phyloP scores from a whole-genome alignment of 495 filamentous ascomycete species.

The Schizothecium vesticola region DNA sequence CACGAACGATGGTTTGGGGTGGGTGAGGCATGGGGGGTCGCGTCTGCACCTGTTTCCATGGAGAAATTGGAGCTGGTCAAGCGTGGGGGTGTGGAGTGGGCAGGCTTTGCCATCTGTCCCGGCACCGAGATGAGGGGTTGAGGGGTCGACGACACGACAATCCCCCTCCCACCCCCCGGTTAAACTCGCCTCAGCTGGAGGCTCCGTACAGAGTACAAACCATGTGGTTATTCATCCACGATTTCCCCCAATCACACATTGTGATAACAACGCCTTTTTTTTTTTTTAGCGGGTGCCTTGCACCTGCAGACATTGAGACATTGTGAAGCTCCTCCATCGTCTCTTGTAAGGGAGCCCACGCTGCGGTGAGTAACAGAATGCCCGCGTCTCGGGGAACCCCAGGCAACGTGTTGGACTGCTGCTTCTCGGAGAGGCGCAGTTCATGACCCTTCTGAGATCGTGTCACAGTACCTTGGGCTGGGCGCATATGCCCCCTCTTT shows the following conservation, averaged over 20 bases:
- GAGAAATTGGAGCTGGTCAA: constrained; percentile 24
- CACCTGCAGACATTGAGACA: neutral
- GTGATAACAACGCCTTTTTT: neutral
- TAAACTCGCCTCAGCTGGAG: constrained; percentile 4
- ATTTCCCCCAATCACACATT: neutral
- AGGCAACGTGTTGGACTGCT: neutral
- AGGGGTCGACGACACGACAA: neutral
- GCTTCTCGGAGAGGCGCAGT: neutral
- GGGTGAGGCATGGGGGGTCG: constrained; percentile 5
- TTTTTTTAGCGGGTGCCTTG: neutral
- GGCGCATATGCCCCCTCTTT: constrained; percentile 1
- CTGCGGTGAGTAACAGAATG: constrained; percentile 1
- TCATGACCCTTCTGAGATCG: neutral
- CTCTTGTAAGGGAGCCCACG: constrained; percentile 3
- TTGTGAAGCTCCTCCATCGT: neutral
- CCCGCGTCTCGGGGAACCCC: neutral
- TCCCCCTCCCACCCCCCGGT: neutral
- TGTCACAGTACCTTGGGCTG: neutral
- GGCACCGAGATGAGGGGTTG: constrained; percentile 10
- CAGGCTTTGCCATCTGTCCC: constrained; percentile 2
- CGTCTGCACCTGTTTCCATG: constrained; percentile 11
- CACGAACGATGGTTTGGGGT: neutral
- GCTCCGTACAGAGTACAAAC: constrained; percentile 1
- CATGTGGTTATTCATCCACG: neutral
- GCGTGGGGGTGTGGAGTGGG: constrained; percentile 16